Base-by-base conservation (phyloP, 169 alveolate species). In the Cryptosporidium tyzzeri region DNA sequence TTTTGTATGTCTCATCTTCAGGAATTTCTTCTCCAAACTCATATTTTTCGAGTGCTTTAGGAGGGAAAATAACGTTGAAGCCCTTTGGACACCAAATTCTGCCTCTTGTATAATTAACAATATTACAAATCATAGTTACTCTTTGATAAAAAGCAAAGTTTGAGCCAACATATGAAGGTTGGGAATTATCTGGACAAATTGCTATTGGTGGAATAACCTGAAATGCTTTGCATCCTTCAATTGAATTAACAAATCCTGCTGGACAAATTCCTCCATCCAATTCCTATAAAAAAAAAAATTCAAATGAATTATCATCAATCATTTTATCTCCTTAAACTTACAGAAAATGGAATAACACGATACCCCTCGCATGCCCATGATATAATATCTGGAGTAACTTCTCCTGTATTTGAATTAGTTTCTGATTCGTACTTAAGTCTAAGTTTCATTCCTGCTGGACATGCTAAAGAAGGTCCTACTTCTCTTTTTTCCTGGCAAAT, bases 331-430 rank as follows among this genome's bases (percentile, higher is more conserved):
- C 48, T 41, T 41, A 14, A 62, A 62, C 89, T 80, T 80, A 80
- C 89, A 14, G 65, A 59, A 80, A 45, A 80, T 59, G 89, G 89
- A 41, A 80, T 80, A 33, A 80, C 51, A 16, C 67, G 69, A 44
- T 80, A 80, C 6, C 89, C 89, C 31, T 80, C 89, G 41, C 89
- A 80, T 41, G 89, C 89, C 89, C 89, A 80, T 6, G 89, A 80
- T 6, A 80, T 37, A 39, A 80, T 55, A 41, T 39, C 37, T 44
- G 89, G 89, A 14, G 89, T 80, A 1, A 59, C 75, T 12, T 80
- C 89, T 9, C 89, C 89, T 18, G 89, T 80, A 26, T 62, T 50
- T 16, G 80, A 35, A 41, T 80, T 80, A 31, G 89, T 80, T 62
- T 80, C 89, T 10, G 89, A 62, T 41, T 80, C 89, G 41, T 80